These are phyloP conservation scores for Polychaeton citri DNA, from an alignment of 2,329 filamentous ascomycete genomes.

Conservation along the genomic window DNA sequence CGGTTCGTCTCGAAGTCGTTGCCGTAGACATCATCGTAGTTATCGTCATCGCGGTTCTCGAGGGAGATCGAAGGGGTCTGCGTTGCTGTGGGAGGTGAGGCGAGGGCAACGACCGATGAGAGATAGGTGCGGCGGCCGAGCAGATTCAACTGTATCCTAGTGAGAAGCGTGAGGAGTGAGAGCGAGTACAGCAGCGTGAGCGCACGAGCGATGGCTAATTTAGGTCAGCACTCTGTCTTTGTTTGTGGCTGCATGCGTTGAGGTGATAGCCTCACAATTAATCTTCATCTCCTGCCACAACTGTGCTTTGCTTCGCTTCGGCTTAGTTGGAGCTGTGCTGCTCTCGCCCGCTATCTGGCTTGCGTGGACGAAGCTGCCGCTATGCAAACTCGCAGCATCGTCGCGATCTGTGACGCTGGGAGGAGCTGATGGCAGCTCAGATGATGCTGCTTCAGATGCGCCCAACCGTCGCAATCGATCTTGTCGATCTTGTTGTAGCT, in stretches of 20 bases:
- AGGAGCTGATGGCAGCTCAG: slow-evolving; percentile 43
- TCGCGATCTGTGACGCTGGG: slow-evolving; percentile 74
- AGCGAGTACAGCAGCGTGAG: slow-evolving; percentile 90
- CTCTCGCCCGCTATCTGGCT: slow-evolving; percentile 52
- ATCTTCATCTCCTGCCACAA: slow-evolving; percentile 97
- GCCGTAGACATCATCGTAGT: slow-evolving; percentile 66
- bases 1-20: slow-evolving; percentile 95
- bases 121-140: slow-evolving; percentile 91
- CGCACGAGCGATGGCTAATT: slow-evolving; percentile 68
- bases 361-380: slow-evolving; percentile 70
- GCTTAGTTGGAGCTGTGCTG: slow-evolving; percentile 30
- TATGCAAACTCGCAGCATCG: slow-evolving; percentile 62
- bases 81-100: slow-evolving; percentile 50
- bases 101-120: slow-evolving; percentile 84
- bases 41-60: slow-evolving; percentile 87
- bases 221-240: slow-evolving; percentile 5
- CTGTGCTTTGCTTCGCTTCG: slow-evolving; percentile 76
- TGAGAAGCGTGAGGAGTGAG: slow-evolving; percentile 78
- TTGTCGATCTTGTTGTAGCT: slow-evolving; percentile 86
- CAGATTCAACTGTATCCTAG: slow-evolving; percentile 90
- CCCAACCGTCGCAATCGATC: slow-evolving; percentile 40
- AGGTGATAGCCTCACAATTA: slow-evolving; percentile 71
- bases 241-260: not conserved
- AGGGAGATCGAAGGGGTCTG: slow-evolving; percentile 68
- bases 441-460: slow-evolving; percentile 44